Base-by-base conservation (phyloP, 352 stramenopile genomes). In the Phytophthora idaei region DNA sequence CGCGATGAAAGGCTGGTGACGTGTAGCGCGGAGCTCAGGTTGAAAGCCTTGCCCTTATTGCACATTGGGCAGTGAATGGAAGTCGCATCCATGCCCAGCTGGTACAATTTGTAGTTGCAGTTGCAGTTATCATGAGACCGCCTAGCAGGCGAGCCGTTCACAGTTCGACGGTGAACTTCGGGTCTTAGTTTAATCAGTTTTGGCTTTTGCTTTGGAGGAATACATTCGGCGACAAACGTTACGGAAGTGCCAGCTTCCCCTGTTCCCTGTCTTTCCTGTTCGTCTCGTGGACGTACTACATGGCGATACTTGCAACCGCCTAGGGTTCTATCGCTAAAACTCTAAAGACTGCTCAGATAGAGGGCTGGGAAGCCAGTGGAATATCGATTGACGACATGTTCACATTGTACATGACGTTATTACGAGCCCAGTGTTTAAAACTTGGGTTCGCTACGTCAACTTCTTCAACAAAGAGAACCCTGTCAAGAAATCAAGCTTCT, bases 91-190 rank as follows among this genome's bases (percentile, higher is more conserved):
- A 28, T 28, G 41, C 15, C 17, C n/a, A 47, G 41, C n/a, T 47
- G 41, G 41, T 21, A 28, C 41, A 27, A 29, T 15, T 47, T 29
- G 17, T 47, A 47, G 41, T 47, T 25, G 41, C 41, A 47, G 41
- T 47, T 47, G 41, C n/a, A 47, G 41, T 7, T 47, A 39, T 39
- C 34, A 39, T 39, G 34, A 39, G 34, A 39, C 14, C 3, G 34
- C 34, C 34, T 21, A 41, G 39, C 14, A 57, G 49, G 39, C 65
- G 45, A 48, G 55, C 42, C 39, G 37, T 9, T 58, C 50, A 52
- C 34, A 63, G 47, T 42, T 21, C 42, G 50, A 61, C 59, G 17
- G 17, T 21, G 17, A 21, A 0, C 17, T 21, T 21, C 17, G 17
- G 51, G 17, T 51, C 34, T 39, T 39, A 39, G 34, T 39, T 39